A percentile compares a stretch with the other conserved stretches of the same genome.
These are phyloP conservation scores for Mycena amicta DNA, from an alignment of 768 basidiomycete species.

Conservation along the genomic window DNA sequence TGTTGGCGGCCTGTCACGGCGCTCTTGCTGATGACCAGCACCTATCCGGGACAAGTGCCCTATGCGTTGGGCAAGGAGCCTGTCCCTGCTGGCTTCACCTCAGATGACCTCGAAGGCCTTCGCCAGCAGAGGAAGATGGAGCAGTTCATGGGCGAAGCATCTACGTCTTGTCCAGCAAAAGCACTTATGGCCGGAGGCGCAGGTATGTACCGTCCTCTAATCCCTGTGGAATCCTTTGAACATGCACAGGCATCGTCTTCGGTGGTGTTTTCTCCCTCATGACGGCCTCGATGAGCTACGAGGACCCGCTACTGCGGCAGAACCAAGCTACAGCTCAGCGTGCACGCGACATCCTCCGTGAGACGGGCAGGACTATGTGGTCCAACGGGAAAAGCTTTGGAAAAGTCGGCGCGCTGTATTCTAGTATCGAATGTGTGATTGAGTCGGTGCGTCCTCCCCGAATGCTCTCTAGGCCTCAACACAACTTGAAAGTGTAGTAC, in stretches of 20 bases:
- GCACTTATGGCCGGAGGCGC: slow-evolving; percentile 77
- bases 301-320: slow-evolving; percentile 85
- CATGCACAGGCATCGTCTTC: slow-evolving; percentile 74
- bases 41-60: slow-evolving; percentile 60
- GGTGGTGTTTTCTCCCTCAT: slow-evolving; percentile 97
- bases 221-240: slow-evolving; percentile 2
- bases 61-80: slow-evolving; percentile 88
- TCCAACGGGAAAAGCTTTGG: slow-evolving; percentile 88
- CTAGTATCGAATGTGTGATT: slow-evolving; percentile 94
- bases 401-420: slow-evolving; percentile 91
- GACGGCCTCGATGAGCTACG: slow-evolving; percentile 93
- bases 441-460: slow-evolving; percentile 71
- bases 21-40: slow-evolving; percentile 16
- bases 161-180: slow-evolving; percentile 89
- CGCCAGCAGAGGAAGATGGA: slow-evolving; percentile 80
- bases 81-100: slow-evolving; percentile 79
- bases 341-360: slow-evolving; percentile 82
- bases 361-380: slow-evolving; percentile 95
- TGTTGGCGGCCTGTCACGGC: background rate
- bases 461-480: background rate
- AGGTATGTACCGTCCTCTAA: slow-evolving; percentile 57
- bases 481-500: slow-evolving; percentile 55
- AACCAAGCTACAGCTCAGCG: slow-evolving; percentile 70
- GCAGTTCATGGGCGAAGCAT: slow-evolving; percentile 64
- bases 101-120: slow-evolving; percentile 72